Evolutionary conservation across 345 rosid genomes (phyloP).

Genomic region (Melaleuca alternifolia): DNA sequence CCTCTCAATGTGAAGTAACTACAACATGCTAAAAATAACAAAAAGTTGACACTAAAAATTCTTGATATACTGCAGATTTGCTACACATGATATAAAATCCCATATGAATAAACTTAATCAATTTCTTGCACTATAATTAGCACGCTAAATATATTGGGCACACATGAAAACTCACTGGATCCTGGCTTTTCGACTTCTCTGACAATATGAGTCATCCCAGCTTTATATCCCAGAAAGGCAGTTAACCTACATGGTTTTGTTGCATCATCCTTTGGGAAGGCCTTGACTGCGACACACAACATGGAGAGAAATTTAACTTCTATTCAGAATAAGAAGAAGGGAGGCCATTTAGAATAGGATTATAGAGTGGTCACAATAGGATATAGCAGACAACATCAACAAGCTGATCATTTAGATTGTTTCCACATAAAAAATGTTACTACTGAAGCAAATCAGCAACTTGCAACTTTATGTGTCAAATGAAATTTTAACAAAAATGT

Average conservation of each 20-base stretch:
- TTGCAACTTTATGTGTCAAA: background rate
- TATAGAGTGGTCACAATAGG: background rate
- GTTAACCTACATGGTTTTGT: conserved; percentile 66
- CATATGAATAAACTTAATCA: background rate
- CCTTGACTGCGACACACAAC: conserved; percentile 53
- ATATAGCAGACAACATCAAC: background rate
- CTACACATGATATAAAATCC: background rate
- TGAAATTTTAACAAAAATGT: background rate
- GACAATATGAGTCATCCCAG: conserved; percentile 96
- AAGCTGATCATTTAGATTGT: background rate
- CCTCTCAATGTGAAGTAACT: background rate
- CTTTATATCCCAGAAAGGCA: conserved; percentile 83
- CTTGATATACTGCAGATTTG: background rate
- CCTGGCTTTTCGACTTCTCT: conserved; percentile 96
- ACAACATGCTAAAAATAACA: background rate
- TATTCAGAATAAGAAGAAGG: background rate
- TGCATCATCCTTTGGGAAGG: conserved; percentile 81
- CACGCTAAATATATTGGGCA: background rate
- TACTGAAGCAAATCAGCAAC: background rate
- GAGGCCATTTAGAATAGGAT: background rate
- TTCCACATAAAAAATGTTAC: background rate
- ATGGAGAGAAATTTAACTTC: background rate
- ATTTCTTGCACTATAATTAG: background rate
- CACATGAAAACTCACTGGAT: conserved; percentile 38
- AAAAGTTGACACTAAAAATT: background rate